phyloP scores from a whole-genome alignment of 2,329 filamentous ascomycete species.

The Penicillium digitatum region DNA sequence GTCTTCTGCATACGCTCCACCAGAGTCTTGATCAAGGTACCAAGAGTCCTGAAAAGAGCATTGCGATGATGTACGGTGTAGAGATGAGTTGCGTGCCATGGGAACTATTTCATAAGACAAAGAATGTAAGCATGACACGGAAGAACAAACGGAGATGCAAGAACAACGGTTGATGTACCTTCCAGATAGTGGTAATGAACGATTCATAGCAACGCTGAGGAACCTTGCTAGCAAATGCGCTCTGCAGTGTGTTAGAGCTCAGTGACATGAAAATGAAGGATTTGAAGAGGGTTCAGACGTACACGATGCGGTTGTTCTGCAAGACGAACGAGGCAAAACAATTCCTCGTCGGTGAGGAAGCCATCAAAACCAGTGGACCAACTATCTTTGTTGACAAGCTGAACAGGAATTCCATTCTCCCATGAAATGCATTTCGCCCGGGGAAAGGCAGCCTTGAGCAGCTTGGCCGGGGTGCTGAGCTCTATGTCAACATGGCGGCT shows the following conservation, averaged over 20 bases:
- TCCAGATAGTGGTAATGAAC: constrained; percentile 51
- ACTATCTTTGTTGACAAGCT: constrained; percentile 36
- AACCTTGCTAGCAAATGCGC: constrained; percentile 48
- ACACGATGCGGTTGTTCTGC: constrained; percentile 50
- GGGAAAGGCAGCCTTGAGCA: constrained; percentile 52
- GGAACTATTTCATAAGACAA: constrained; percentile 39
- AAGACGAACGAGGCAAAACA: constrained; percentile 46
- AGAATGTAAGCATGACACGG: constrained; percentile 1
- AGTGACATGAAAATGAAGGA: background rate
- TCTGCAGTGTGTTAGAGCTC: constrained; percentile 32
- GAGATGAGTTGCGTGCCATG: constrained; percentile 46
- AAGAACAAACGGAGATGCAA: background rate
- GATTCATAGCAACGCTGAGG: constrained; percentile 53
- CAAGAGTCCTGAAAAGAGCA: constrained; percentile 41
- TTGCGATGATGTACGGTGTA: constrained; percentile 49
- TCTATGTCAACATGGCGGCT: constrained; percentile 47
- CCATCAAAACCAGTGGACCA: constrained; percentile 51
- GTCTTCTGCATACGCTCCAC: constrained; percentile 56
- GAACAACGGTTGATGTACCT: constrained; percentile 32
- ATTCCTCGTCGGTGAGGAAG: constrained; percentile 51
- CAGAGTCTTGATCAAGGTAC: constrained; percentile 64
- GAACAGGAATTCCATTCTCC: constrained; percentile 35
- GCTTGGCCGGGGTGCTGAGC: constrained; percentile 46
- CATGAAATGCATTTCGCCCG: constrained; percentile 50
- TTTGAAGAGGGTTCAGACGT: constrained; percentile 24